Base-by-base conservation (phyloP, 352 stramenopile genomes). In the Phytophthora vignae region DNA sequence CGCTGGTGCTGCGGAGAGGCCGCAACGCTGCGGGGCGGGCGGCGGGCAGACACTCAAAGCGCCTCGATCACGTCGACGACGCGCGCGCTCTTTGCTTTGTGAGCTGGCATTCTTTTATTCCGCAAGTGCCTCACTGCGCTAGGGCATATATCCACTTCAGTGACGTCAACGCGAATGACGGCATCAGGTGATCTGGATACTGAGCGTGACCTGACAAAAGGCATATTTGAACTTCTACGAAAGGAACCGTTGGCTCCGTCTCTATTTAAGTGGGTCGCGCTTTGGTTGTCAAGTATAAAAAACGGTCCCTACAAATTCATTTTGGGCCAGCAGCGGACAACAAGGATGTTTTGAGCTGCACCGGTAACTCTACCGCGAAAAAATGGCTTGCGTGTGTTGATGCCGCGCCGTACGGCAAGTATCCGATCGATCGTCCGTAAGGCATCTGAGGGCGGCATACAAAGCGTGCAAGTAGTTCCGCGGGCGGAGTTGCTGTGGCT, bases 51-150 rank as follows among this genome's bases (percentile, higher is more conserved):
- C 33, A 40, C 33, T 15, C 27, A 11, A 9, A 4, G 5, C 40
- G 40, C 40, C 40, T 48, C 40, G 14, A n/a, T 48, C 40, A 48
- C 40, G 40, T 55, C 42, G 48, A 58, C 53, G 17, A 64, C 29
- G 38, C 40, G 22, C 55, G 21, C 40, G 36, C 66, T 66, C 60
- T 65, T 64, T 46, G 64, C 44, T 40, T 69, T 76, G 40, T 73
- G 69, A 67, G 52, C 65, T 73, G 53, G 62, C 40, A 52, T 71
- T 61, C 40, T 48, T 48, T 48, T 48, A 48, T 48, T 48, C 40
- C 40, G 40, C 40, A 48, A 7, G 14, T 48, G 40, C 40, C 40
- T 19, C 4, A 14, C 40, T 56, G n/a, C 2, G 2, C 12, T 46
- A 64, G 36, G 14, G 67, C 17, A 74, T 72, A 67, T 14, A n/a